Percentiles rank a stretch among this genome's conserved stretches.
These are phyloP conservation scores for Arxiozyma slooffiae DNA, from an alignment of 1,139 yeast genomes.

Conservation along the genomic window DNA sequence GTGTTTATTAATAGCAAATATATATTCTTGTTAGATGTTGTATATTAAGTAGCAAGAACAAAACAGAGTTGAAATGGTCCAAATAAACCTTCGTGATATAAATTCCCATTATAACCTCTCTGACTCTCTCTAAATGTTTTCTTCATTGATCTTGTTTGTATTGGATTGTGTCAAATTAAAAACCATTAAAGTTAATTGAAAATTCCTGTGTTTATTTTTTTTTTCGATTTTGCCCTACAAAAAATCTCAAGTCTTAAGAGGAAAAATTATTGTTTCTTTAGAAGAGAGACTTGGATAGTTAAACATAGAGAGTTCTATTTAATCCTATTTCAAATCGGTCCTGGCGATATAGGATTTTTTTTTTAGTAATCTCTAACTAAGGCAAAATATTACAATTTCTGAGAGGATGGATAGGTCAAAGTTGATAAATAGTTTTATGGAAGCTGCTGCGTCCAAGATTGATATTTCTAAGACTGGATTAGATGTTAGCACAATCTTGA, in stretches of 20 bases:
- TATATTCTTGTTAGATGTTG: too few relatives aligned
- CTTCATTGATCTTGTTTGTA: neutral
- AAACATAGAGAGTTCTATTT: neutral
- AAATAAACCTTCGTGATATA: too few relatives aligned
- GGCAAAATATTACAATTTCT: neutral
- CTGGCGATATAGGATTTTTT: neutral
- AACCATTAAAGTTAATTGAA: neutral
- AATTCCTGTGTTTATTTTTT: too few relatives aligned
- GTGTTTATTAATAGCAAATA: too few relatives aligned
- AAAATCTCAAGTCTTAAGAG: too few relatives aligned
- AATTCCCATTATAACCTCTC: too few relatives aligned
- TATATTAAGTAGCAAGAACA: too few relatives aligned
- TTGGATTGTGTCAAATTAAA: neutral
- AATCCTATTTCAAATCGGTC: neutral
- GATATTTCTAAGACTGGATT: slow-evolving; percentile 2
- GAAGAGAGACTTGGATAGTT: neutral
- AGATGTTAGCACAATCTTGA: neutral
- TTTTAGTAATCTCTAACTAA: neutral
- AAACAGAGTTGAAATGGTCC: too few relatives aligned
- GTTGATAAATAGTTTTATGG: neutral
- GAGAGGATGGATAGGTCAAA: neutral
- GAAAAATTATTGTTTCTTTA: too few relatives aligned
- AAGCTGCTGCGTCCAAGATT: neutral
- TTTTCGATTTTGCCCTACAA: neutral
- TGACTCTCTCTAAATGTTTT: neutral